Conservation (phyloP, 352 stramenopile species). For the Globisporangium camurandrum region DNA sequence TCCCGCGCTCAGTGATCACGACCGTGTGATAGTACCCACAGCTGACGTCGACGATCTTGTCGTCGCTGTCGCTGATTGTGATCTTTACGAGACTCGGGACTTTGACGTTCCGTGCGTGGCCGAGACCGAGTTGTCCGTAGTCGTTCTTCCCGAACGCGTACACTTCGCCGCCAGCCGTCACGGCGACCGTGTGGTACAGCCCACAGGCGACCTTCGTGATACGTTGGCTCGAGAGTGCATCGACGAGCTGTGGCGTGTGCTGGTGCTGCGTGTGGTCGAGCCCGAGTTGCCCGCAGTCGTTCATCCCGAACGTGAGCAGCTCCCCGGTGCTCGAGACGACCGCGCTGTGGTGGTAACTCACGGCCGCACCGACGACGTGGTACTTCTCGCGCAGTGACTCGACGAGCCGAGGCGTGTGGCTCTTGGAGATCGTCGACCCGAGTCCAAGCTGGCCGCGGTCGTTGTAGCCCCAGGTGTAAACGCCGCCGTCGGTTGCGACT, state of each 20-base stretch:
- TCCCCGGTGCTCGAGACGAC: slow-evolving; percentile 71
- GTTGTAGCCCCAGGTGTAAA: slow-evolving; percentile 87
- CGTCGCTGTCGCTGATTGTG: slow-evolving; percentile 49
- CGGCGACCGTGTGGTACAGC: slow-evolving; percentile 71
- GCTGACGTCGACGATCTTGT: slow-evolving; percentile 69
- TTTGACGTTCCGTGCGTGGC: slow-evolving; percentile 72
- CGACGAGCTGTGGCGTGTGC: slow-evolving; percentile 74
- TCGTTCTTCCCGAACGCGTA: slow-evolving; percentile 86
- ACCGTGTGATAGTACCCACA: slow-evolving; percentile 86
- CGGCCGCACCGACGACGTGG: slow-evolving; percentile 54
- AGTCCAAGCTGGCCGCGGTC: slow-evolving; percentile 78
- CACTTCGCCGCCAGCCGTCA: slow-evolving; percentile 61
- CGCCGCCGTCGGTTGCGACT: slow-evolving; percentile 58
- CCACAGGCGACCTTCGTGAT: slow-evolving; percentile 67
- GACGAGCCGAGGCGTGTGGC: slow-evolving; percentile 73
- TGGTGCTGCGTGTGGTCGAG: slow-evolving; percentile 82
- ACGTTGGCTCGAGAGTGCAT: slow-evolving; percentile 61
- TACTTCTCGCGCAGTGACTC: slow-evolving; percentile 83
- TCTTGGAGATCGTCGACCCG: slow-evolving; percentile 82
- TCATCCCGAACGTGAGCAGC: slow-evolving; percentile 84
- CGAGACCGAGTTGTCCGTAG: slow-evolving; percentile 79
- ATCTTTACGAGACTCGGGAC: slow-evolving; percentile 65
- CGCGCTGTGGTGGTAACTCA: slow-evolving; percentile 85
- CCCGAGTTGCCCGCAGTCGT: slow-evolving; percentile 80
- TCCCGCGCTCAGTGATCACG: slow-evolving; percentile 71